phyloP scores from a whole-genome alignment of 129 eudicot genomes.

The Artemisia annua region DNA sequence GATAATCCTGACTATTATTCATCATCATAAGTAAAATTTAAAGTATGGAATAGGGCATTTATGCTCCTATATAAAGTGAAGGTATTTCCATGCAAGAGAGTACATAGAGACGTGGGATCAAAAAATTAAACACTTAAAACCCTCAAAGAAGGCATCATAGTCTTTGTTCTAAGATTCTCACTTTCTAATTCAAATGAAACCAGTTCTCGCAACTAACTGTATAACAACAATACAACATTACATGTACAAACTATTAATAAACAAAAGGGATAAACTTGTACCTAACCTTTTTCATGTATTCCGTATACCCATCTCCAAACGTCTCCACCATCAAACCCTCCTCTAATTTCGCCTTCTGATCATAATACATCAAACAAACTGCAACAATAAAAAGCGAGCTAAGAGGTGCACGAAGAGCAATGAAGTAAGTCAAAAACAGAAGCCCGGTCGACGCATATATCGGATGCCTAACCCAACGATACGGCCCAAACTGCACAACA shows the following conservation, averaged over 20 bases:
- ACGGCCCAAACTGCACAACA: slow-evolving; percentile 88
- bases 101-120: background rate
- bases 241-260: slow-evolving; percentile 42
- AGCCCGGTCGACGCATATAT: slow-evolving; percentile 87
- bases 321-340: slow-evolving; percentile 67
- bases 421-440: slow-evolving; percentile 63
- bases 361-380: slow-evolving; percentile 66
- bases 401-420: slow-evolving; percentile 69
- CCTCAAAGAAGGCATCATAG: slow-evolving; percentile 16
- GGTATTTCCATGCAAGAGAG: background rate
- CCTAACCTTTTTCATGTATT: slow-evolving; percentile 64
- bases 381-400: slow-evolving; percentile 52
- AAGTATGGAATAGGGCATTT: too few relatives aligned
- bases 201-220: slow-evolving; percentile 27
- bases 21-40: background rate
- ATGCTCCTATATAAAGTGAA: background rate
- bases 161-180: slow-evolving; percentile 7
- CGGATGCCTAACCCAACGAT: slow-evolving; percentile 86
- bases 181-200: slow-evolving; percentile 14
- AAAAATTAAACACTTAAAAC: background rate
- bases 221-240: slow-evolving; percentile 18
- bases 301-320: slow-evolving; percentile 62
- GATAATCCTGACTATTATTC: background rate
- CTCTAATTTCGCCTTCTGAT: slow-evolving; percentile 74
- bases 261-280: slow-evolving; percentile 88